Conservation (phyloP, 345 rosid species). For the Orychophragmus violaceus region DNA sequence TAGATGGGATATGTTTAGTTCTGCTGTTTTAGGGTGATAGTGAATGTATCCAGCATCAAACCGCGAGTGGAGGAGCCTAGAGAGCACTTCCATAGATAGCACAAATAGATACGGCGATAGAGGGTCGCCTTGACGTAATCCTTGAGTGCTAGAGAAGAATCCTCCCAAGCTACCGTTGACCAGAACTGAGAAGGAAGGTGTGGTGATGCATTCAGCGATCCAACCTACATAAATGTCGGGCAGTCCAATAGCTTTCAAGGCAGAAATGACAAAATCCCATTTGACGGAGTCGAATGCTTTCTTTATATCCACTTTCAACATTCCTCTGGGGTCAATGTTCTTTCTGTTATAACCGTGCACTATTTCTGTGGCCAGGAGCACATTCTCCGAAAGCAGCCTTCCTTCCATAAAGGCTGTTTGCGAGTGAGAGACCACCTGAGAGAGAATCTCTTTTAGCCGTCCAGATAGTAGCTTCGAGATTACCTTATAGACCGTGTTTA, state of each 20-base stretch:
- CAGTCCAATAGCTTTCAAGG: background rate
- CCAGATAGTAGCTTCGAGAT: background rate
- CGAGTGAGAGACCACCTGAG: background rate
- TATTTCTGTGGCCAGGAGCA: too few species aligned
- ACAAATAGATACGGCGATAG: background rate
- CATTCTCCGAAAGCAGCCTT: too few species aligned
- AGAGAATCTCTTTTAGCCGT: background rate
- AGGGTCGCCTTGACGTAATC: background rate
- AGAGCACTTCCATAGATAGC: background rate
- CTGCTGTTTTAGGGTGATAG: background rate
- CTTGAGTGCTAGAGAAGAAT: background rate
- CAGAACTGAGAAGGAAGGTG: background rate
- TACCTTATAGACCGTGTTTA: background rate
- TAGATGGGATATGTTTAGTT: too few species aligned
- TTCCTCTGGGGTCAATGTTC: too few species aligned
- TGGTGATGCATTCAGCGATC: background rate
- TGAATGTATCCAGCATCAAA: background rate
- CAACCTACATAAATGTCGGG: background rate
- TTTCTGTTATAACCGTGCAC: too few species aligned
- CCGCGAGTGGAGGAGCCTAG: background rate
- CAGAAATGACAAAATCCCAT: too few species aligned
- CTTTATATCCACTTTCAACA: too few species aligned
- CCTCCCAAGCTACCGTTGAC: background rate
- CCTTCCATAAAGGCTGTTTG: background rate
- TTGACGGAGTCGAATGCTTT: too few species aligned